These are phyloP conservation scores for Aristolochia contorta DNA, from an alignment of 164 flowering plant genomes.

Conservation along the genomic window DNA sequence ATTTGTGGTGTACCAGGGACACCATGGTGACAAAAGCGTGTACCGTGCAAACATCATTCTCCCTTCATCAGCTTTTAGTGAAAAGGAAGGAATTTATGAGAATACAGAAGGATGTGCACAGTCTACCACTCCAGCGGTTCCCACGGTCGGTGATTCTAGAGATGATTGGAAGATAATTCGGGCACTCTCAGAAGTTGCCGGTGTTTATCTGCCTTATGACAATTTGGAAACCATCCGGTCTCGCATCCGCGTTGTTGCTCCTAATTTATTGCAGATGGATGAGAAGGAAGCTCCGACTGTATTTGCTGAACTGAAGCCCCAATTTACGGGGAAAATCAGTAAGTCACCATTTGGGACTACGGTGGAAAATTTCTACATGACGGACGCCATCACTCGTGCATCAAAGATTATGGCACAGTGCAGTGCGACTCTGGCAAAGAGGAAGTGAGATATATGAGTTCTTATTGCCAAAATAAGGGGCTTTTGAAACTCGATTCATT, in stretches of 20 bases:
- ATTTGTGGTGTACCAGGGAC: slow-evolving; percentile 97
- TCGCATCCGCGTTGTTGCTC: slow-evolving; percentile 71
- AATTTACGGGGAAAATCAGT: slow-evolving; percentile 26
- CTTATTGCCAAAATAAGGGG: slow-evolving; percentile 3
- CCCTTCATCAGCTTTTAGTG: slow-evolving; percentile 85
- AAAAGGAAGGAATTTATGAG: slow-evolving; percentile 88
- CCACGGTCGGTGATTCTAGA: slow-evolving; percentile 95
- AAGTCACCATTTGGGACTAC: slow-evolving; percentile 34
- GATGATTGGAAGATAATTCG: slow-evolving; percentile 98
- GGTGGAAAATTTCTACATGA: slow-evolving; percentile 91
- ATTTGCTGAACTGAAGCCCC: slow-evolving; percentile 40
- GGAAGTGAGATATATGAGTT: slow-evolving; percentile 33
- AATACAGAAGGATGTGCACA: slow-evolving; percentile 94
- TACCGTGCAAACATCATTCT: slow-evolving; percentile 91
- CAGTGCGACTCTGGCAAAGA: slow-evolving; percentile 45
- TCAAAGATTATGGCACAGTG: slow-evolving; percentile 99
- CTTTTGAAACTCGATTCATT: neutral
- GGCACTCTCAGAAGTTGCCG: slow-evolving; percentile 86
- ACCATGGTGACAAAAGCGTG: slow-evolving; percentile 83
- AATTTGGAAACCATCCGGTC: slow-evolving; percentile 41
- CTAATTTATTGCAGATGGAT: slow-evolving; percentile 62
- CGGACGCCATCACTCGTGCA: slow-evolving; percentile 87
- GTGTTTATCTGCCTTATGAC: slow-evolving; percentile 60
- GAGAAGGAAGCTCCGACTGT: slow-evolving; percentile 63
- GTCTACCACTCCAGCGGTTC: slow-evolving; percentile 84